Percentiles rank a stretch among this genome's conserved stretches.
Conservation (phyloP, 192 early-diverging fungal genomes). For the Paraglomus brasilianum region DNA sequence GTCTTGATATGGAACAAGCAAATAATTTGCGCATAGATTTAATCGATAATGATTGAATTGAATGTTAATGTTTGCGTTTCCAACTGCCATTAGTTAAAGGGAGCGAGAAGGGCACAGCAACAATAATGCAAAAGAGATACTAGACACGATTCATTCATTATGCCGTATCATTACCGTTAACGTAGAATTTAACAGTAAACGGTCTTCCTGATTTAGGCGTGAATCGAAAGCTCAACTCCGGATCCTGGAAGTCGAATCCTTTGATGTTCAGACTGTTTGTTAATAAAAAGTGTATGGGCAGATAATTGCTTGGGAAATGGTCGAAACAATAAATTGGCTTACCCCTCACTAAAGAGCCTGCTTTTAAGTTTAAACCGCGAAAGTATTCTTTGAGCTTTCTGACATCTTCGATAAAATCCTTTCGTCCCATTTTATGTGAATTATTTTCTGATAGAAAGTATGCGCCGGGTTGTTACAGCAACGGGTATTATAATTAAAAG, state of each 20-base stretch:
- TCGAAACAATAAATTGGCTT: not conserved
- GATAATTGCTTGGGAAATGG: not conserved
- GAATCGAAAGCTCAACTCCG: conserved; percentile 32
- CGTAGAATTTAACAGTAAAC: conserved; percentile 28
- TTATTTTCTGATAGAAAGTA: too few relatives aligned
- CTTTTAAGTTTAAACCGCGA: conserved; percentile 22
- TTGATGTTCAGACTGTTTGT: not conserved
- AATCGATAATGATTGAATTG: too few relatives aligned
- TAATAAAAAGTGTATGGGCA: not conserved
- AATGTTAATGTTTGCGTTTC: too few relatives aligned
- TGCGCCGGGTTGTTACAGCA: too few relatives aligned
- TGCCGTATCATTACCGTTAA: conserved; percentile 19
- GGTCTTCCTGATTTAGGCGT: conserved; percentile 22
- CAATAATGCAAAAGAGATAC: too few relatives aligned
- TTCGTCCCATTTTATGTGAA: conserved; percentile 25
- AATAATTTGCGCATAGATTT: too few relatives aligned
- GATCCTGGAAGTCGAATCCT: conserved; percentile 36
- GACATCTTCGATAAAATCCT: conserved; percentile 34
- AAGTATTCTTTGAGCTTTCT: conserved; percentile 32
- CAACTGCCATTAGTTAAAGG: too few relatives aligned
- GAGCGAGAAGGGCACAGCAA: too few relatives aligned
- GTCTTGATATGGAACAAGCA: not conserved
- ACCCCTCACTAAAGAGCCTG: conserved; percentile 27
- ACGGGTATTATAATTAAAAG: too few relatives aligned
- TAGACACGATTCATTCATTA: too few relatives aligned